phyloP scores from a whole-genome alignment of 139 green algal genomes.

The Spirogloea muscicola region DNA sequence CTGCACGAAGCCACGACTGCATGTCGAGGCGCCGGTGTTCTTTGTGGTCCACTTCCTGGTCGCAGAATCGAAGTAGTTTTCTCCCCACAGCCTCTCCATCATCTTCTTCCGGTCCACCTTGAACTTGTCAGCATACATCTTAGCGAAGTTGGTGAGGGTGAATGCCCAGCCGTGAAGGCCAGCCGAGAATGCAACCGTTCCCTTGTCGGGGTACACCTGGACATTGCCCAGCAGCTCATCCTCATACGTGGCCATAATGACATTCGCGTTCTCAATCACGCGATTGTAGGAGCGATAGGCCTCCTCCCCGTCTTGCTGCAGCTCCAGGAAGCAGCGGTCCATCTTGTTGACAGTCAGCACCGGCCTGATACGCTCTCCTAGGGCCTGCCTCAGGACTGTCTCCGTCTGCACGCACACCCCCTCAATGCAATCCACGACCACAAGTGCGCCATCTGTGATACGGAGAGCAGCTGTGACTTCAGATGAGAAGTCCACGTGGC shows the following conservation, averaged over 20 bases:
- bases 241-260: constrained; percentile 97
- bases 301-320: constrained; percentile 86
- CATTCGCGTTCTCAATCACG: constrained; percentile 98
- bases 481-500: constrained; percentile 99
- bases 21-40: constrained; percentile 77
- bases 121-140: constrained; percentile 98
- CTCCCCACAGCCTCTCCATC: constrained; percentile 93
- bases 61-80: constrained; percentile 97
- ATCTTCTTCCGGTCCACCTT: constrained; percentile 82
- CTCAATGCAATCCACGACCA: constrained; percentile 99
- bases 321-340: constrained; percentile 98
- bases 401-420: constrained; percentile 99
- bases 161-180: constrained; percentile 99
- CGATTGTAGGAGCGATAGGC: constrained; percentile 91
- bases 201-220: constrained; percentile 94
- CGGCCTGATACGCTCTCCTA: constrained; percentile 92
- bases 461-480: constrained; percentile 98
- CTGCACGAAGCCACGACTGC: constrained; percentile 95
- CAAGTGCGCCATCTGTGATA: constrained; percentile 97
- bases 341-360: constrained; percentile 99
- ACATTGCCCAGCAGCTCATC: constrained; percentile 93
- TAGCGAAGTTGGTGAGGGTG: constrained; percentile 95
- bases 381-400: constrained; percentile 94
- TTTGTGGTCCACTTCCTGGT: constrained; percentile 99
- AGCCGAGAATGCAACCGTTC: constrained; percentile 95